Evolutionary conservation across 306 rosid genomes (phyloP).

Genomic region (Luffa aegyptiaca): DNA sequence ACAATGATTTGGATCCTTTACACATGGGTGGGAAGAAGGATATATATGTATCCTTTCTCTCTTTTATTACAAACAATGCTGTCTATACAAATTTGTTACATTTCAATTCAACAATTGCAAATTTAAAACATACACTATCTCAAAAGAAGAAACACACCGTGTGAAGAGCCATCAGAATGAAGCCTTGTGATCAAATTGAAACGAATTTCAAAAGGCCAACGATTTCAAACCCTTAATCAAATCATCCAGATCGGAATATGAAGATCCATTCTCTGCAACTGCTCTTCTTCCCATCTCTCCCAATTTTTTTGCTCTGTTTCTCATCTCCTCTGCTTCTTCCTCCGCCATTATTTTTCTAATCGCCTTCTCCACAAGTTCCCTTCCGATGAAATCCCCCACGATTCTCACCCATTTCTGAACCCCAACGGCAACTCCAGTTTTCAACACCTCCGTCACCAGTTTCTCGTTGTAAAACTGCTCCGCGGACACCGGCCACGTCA

Average conservation of each 20-base stretch:
- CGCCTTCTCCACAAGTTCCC: conserved; percentile 38
- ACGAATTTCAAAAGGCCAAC: neutral
- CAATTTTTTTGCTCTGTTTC: conserved; percentile 22
- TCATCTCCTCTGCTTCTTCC: conserved; percentile 36
- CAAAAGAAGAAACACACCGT: no score
- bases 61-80: no score
- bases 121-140: no score
- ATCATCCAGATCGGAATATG: neutral
- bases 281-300: conserved; percentile 26
- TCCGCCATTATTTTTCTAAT: conserved; percentile 42
- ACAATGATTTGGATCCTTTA: no score
- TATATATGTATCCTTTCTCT: no score
- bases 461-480: conserved; percentile 74
- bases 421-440: conserved; percentile 50
- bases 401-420: conserved; percentile 38
- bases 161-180: no score
- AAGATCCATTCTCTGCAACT: conserved; percentile 12
- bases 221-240: conserved; percentile 12
- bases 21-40: no score
- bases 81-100: no score
- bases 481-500: conserved; percentile 64
- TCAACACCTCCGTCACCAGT: conserved; percentile 36
- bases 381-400: conserved; percentile 26
- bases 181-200: neutral
- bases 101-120: no score